Evolutionary conservation across 2,329 filamentous ascomycete species (phyloP), one percentile per base, ranked within the genome.

Genomic region (Elsinoe australis): DNA sequence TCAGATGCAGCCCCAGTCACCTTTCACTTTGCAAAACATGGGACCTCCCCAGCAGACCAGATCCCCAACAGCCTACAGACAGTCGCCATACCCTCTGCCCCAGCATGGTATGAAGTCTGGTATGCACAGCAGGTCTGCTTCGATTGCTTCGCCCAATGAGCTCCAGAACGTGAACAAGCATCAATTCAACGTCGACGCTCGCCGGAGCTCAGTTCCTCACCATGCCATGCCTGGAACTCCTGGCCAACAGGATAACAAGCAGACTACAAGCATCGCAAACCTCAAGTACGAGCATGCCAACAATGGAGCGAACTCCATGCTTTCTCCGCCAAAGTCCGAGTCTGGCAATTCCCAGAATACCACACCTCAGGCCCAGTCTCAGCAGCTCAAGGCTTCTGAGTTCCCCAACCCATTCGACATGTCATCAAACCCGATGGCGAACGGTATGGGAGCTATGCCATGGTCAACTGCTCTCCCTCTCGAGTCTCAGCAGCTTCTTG

Each of bases 401-500:
- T 45, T 51, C 31, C 38, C 36, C 18, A 38, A 19, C 50, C 56
- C 17, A 56, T 55, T 34, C 53, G 49, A 35, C 60, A 57, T 15
- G 53, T 29, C 56, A 5, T 8, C 46, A 32, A 55, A 63, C 4
- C 55, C 58, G 18, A 53, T 50, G 18, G 57, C 58, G 6, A 61
- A 62, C 46, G 53, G 59, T n/a, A 34, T 64, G 17, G 59, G 58
- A 50, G 59, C 63, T 36, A 66, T 65, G 33, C 72, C 72, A 7
- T 64, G 78, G 47, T 72, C 71, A 2, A 68, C 71, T 32, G 64
- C 69, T 3, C 60, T 79, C 17, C 74, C 76, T 17, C 60, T 69
- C 3, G 71, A 79, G 54, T 67, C 73, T 1, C 74, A 78, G 58
- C 71, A 74, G 56, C 62, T 79, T 14, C 62, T 79, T 4, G 73